These are phyloP conservation scores for Stagonosporopsis cucurbitacearum DNA, from an alignment of 2,329 filamentous ascomycete genomes.

Conservation along the genomic window DNA sequence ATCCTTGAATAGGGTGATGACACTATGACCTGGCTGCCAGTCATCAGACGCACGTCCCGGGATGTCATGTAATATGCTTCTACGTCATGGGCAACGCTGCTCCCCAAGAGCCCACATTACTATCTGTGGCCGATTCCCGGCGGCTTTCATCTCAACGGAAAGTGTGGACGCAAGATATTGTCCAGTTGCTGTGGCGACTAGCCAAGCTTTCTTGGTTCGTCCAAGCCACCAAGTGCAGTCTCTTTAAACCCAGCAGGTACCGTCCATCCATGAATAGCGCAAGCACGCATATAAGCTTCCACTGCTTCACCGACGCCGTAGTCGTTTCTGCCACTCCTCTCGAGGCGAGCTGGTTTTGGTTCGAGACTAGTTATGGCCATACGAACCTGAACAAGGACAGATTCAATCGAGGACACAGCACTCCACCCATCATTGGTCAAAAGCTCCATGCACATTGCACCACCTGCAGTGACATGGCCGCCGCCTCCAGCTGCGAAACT, in stretches of 20 bases:
- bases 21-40: background rate
- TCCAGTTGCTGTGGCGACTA: background rate
- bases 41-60: background rate
- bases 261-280: constrained; percentile 72
- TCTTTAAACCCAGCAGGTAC: constrained; percentile 68
- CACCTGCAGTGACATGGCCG: constrained; percentile 83
- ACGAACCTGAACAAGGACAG: constrained; percentile 79
- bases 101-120: no score
- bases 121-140: no score
- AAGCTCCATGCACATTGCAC: constrained; percentile 82
- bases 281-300: constrained; percentile 74
- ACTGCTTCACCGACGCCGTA: constrained; percentile 76
- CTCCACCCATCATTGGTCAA: constrained; percentile 86
- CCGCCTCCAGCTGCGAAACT: constrained; percentile 76
- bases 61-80: background rate
- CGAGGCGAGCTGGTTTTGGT: constrained; percentile 74
- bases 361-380: constrained; percentile 75
- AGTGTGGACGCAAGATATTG: background rate
- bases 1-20: background rate
- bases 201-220: background rate
- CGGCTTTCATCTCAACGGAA: background rate
- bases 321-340: constrained; percentile 49
- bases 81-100: no score
- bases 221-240: constrained; percentile 50
- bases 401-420: constrained; percentile 75